Evolutionary conservation across 768 basidiomycete species (phyloP), one percentile per base, ranked within the genome.

Genomic region (Postia placenta): DNA sequence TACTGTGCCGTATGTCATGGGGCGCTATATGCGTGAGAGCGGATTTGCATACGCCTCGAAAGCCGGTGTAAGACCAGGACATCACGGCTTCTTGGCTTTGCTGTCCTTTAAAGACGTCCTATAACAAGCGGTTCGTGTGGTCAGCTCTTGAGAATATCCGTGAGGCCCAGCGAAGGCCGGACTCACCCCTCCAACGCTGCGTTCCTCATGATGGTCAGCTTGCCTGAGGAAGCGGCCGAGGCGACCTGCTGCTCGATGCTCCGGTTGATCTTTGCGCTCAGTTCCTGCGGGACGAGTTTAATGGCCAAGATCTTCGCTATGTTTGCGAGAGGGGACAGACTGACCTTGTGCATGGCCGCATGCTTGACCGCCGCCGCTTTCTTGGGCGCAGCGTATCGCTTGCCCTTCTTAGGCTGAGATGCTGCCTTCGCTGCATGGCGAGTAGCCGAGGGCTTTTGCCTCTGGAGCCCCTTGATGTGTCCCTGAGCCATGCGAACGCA

Each of bases 191-290:
- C 75, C 33, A 72, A 63, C 17, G 66, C 72, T 12, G 69, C 66
- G 52, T 83, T 79, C 69, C 87, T 89, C 92, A 97, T 92, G 64
- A 97, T 92, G 24, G 90, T 90, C 53, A 97, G 74, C 64, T 90
- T 92, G 33, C 93, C 93, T 37, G 83, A 74, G 4, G 89, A 92
- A 2, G 93, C 93, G 5, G 92, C 92, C 42, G 81, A 71, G 11
- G 91, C 87, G 82, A 93, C 91, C 67, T 94, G 92, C 47, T 78
- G 75, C 65, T 97, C 93, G 59, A 97, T 93, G 19, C 87, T 89
- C 64, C 81, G 83, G 65, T 88, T 92, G 63, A 96, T 93, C 70
- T 92, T 93, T 45, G 91, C 86, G 51, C 86, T 86, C 55, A 96
- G 74, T 60, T 80, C 73, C 92, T 95, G 61, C 15, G 15, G 28